Evolutionary conservation across 2,329 filamentous ascomycete genomes (phyloP).

Genomic region (Botryotinia narcissicola): DNA sequence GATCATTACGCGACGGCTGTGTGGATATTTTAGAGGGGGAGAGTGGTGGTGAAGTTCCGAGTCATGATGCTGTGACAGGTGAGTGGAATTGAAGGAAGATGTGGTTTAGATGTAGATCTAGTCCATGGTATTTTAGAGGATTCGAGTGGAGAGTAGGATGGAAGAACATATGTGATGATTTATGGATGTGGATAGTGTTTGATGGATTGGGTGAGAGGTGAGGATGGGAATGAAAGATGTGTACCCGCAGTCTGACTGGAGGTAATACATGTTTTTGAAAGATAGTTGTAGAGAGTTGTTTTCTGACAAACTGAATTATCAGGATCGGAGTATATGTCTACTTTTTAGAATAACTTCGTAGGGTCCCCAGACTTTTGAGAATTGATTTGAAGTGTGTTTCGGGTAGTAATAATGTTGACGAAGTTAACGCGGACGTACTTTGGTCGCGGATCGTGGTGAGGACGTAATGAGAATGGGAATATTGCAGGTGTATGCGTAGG

Average conservation of each 20-base stretch:
- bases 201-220: neutral
- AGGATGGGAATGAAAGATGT: too few species aligned
- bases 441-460: neutral
- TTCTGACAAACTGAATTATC: neutral
- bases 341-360: neutral
- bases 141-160: neutral
- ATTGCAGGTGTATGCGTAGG: neutral
- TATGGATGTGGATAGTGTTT: neutral
- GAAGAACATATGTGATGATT: too few species aligned
- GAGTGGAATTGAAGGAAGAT: neutral
- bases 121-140: neutral
- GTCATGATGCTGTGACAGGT: neutral
- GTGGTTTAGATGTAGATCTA: neutral
- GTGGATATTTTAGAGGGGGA: neutral
- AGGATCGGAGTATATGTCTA: neutral
- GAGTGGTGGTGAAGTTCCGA: neutral
- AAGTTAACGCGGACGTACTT: neutral
- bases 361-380: neutral
- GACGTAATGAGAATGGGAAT: neutral
- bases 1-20: too few species aligned
- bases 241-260: too few species aligned
- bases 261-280: neutral
- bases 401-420: neutral
- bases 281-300: neutral
- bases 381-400: neutral